Percentiles rank a stretch among this genome's conserved stretches.
Evolutionary conservation across 345 rosid species (phyloP).

Genomic region (Euphorbia lathyris): DNA sequence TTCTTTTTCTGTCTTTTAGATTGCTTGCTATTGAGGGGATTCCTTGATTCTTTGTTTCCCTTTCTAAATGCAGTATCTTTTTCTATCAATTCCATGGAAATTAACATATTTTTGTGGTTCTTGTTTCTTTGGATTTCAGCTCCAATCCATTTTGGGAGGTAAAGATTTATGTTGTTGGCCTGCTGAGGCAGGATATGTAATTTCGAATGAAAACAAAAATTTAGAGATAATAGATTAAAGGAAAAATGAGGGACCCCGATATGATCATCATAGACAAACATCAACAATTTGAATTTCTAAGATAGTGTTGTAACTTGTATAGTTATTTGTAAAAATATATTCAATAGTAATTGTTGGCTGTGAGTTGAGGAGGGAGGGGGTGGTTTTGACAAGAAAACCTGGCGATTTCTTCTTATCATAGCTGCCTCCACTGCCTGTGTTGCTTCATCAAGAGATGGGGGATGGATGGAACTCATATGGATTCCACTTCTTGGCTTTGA

Average conservation of each 20-base stretch:
- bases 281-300: constrained; percentile 27
- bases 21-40: constrained; percentile 65
- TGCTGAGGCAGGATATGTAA: constrained; percentile 25
- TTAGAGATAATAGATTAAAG: constrained; percentile 25
- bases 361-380: constrained; percentile 20
- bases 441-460: constrained; percentile 57
- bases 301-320: constrained; percentile 20
- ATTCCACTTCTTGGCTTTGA: constrained; percentile 53
- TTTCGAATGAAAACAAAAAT: constrained; percentile 31
- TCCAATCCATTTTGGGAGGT: constrained; percentile 23
- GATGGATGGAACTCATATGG: constrained; percentile 67
- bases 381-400: constrained; percentile 39
- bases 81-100: no score
- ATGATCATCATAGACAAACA: constrained; percentile 26
- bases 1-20: constrained; percentile 21
- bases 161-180: constrained; percentile 28
- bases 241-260: constrained; percentile 64
- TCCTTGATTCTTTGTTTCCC: constrained; percentile 30
- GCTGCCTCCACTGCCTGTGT: constrained; percentile 42
- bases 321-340: constrained; percentile 3
- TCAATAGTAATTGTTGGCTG: constrained; percentile 17
- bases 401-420: constrained; percentile 54
- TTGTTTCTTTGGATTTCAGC: constrained; percentile 19
- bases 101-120: constrained; percentile 18
- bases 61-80: not conserved